Base-by-base conservation (phyloP, 1,139 yeast genomes). In the Taiozyma sp. region DNA sequence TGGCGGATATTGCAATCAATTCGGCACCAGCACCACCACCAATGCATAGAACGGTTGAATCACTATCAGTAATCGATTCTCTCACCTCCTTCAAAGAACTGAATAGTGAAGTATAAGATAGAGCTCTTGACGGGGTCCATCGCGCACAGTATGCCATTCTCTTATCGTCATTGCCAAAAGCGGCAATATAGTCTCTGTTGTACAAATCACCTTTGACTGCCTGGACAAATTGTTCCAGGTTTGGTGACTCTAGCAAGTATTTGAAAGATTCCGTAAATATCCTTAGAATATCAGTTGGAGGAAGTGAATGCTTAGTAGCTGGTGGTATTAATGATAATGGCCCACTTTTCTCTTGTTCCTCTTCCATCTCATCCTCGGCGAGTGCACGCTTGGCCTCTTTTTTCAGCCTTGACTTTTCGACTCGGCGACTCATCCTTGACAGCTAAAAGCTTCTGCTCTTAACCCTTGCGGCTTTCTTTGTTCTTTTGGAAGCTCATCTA, bases 21-120 rank as follows among this genome's bases (percentile, higher is more conserved):
- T 90, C 97, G 1, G 92, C 88, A 3, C 92, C 87, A 0, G 96
- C 96, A 24, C 97, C 97, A 22, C 96, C 97, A 14, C 97, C 97
- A 44, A 90, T 75, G 60, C 86, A 80, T 41, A 89, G 65, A 0
- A 83, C 79, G 10, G 75, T 70, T 2, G 56, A 54, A 14, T 57
- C 56, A 22, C 54, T 48, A 2, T 47, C 41, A 4, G 49, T 19
- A 1, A 55, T 47, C 0, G 56, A 22, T 4, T 70, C 67, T 29
- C 67, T 67, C 5, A 84, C 66, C 1, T 77, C 76, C 8, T 64
- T 66, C 40, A 84, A 69, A 19, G 78, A 70, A 3, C 81, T 72
- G 62, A 88, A 83, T 32, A 89, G 71, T 1, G 91, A 80, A 4
- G 86, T 68, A 64, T 89, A 90, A 1, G 90, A 83, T 50, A 88